A percentile compares a stretch with the other conserved stretches of the same genome.
Evolutionary conservation across 1,284 basidiomycete genomes (phyloP).

Genomic region (Singerocomus inundabilis): DNA sequence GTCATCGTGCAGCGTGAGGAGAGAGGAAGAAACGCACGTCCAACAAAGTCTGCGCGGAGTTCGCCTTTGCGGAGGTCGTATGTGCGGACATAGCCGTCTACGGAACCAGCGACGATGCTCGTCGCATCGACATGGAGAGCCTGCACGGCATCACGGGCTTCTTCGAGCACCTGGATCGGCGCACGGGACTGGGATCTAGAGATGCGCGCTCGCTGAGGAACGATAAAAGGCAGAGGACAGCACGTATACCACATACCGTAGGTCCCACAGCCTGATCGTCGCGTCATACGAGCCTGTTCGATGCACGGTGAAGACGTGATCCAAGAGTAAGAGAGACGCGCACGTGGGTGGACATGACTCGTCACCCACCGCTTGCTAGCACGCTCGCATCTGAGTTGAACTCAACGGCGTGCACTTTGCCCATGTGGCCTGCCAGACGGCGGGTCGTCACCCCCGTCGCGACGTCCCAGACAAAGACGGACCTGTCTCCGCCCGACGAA

Average conservation of each 20-base stretch:
- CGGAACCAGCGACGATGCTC: slow-evolving; percentile 77
- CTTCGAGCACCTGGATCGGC: slow-evolving; percentile 89
- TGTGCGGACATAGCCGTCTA: slow-evolving; percentile 88
- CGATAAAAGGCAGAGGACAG: accelerated
- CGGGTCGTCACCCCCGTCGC: slow-evolving; percentile 79
- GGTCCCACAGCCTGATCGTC: slow-evolving; percentile 86
- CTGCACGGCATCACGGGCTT: slow-evolving; percentile 89
- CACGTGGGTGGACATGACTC: background rate
- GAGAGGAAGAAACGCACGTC: slow-evolving; percentile 48
- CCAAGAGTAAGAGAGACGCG: background rate
- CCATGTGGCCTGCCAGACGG: slow-evolving; percentile 83
- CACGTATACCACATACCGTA: slow-evolving; percentile 50
- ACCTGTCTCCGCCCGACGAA: slow-evolving; percentile 90
- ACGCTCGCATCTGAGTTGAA: slow-evolving; percentile 87
- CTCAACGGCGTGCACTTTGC: slow-evolving; percentile 87
- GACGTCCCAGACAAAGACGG: slow-evolving; percentile 96
- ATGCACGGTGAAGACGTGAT: background rate
- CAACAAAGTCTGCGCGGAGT: slow-evolving; percentile 84
- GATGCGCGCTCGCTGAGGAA: background rate
- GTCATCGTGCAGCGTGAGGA: background rate
- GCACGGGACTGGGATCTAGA: slow-evolving; percentile 74
- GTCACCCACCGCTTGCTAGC: slow-evolving; percentile 70
- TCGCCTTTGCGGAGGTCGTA: slow-evolving; percentile 95
- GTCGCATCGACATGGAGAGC: slow-evolving; percentile 65
- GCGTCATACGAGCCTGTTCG: slow-evolving; percentile 80